Evolutionary conservation across 306 rosid species (phyloP).

Genomic region (Dicorynia guianensis): DNA sequence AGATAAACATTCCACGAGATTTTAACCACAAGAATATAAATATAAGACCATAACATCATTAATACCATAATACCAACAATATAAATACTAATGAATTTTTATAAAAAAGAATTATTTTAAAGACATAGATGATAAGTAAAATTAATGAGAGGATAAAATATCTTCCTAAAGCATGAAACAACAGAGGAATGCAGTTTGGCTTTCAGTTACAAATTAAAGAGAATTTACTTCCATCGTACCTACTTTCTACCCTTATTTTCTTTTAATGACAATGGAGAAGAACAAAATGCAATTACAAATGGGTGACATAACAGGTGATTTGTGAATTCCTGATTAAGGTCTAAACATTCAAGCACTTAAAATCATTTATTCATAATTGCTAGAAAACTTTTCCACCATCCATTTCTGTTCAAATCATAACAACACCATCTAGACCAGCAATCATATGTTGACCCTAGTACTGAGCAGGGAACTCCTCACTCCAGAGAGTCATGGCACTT

Average conservation of each 20-base stretch:
- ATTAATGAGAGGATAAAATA: too few relatives aligned
- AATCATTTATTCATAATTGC: constrained; percentile 20
- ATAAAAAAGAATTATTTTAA: too few relatives aligned
- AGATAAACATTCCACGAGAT: not conserved
- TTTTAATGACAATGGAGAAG: not conserved
- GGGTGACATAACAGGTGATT: constrained; percentile 24
- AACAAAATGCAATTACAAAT: constrained; percentile 22
- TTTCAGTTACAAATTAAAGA: too few relatives aligned
- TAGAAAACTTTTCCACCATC: constrained; percentile 26
- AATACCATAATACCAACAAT: too few relatives aligned
- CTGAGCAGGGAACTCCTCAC: constrained; percentile 8
- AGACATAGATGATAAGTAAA: too few relatives aligned
- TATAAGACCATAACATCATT: not conserved
- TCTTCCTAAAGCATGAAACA: too few relatives aligned
- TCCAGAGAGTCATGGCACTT: constrained; percentile 51
- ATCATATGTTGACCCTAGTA: constrained; percentile 22
- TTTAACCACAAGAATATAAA: constrained; percentile 1
- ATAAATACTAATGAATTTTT: too few relatives aligned
- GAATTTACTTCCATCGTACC: not conserved
- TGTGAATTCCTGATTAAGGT: constrained; percentile 8
- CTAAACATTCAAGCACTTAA: constrained; percentile 26
- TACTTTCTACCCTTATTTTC: not conserved
- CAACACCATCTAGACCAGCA: constrained; percentile 31
- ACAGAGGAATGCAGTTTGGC: too few relatives aligned
- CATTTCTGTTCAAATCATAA: constrained; percentile 2